Base-by-base conservation (phyloP, 2,329 filamentous ascomycete genomes). In the Trichoderma sp. region DNA sequence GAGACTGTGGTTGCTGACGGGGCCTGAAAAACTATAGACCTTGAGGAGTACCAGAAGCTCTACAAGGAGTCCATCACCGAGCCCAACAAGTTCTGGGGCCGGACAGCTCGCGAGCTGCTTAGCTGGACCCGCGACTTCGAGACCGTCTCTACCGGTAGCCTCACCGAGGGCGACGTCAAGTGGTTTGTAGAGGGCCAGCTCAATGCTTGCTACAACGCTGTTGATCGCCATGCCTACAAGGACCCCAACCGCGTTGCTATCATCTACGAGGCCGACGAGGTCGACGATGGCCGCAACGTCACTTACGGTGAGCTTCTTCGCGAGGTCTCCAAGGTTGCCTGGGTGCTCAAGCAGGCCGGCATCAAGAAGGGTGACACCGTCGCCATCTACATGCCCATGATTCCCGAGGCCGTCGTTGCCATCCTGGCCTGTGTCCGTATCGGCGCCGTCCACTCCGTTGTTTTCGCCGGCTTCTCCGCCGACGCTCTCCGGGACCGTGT, bases 241-340 rank as follows among this genome's bases (percentile, higher is more conserved):
- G 89, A 97, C 81, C 95, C 95, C 57, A 84, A 98, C 82, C 93
- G 91, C 82, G 89, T 95, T 57, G 95, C 95, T 78, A 97, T 99
- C 82, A 97, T 98, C 83, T 99, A 98, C 84, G 95, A 99, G 84
- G 94, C 94, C 70, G 95, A 99, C 76, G 95, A 99, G 81, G 88
- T 90, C 50, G 85, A 82, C 64, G 91, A 97, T 77, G 94, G 95
- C 76, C 93, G 94, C 73, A 94, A 86, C 72, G 90, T 99, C 79
- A 95, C 92, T 72, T 99, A 98, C 75, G 88, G 91, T 74, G 94
- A 99, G 86, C 90, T 99, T 63, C 87, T 98, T 70, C 90, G 93
- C 71, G 89, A 99, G 80, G 94, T 99, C 61, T 97, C 91, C 76
- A 91, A 88, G 80, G 89, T 93, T 17, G 91, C 95, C 53, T 93